Evolutionary conservation across 805 yeast genomes (phyloP).

Genomic region (Pichia manshurica): DNA sequence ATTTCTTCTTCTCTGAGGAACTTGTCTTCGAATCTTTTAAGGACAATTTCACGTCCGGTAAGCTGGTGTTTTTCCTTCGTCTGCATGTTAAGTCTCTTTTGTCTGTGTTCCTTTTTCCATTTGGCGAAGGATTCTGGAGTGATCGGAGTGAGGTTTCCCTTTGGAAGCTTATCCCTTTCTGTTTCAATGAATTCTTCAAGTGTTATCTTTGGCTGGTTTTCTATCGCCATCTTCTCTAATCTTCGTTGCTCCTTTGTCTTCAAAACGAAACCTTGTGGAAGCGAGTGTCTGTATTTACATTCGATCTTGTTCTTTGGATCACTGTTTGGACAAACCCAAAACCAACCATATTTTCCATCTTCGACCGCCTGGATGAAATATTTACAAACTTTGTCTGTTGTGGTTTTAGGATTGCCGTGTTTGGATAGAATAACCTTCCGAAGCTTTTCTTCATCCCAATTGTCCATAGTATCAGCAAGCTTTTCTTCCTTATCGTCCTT

Average conservation of each 20-base stretch:
- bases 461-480: slow-evolving; percentile 85
- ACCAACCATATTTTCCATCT: slow-evolving; percentile 97
- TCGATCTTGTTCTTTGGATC: slow-evolving; percentile 50
- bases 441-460: slow-evolving; percentile 95
- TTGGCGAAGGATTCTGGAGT: slow-evolving; percentile 70
- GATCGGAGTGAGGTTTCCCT: slow-evolving; percentile 74
- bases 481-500: slow-evolving; percentile 49
- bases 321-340: slow-evolving; percentile 95
- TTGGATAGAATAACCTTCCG: slow-evolving; percentile 80
- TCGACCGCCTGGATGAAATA: slow-evolving; percentile 94
- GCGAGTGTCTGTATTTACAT: slow-evolving; percentile 91
- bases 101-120: slow-evolving; percentile 74
- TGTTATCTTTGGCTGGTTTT: slow-evolving; percentile 81
- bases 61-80: slow-evolving; percentile 26
- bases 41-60: slow-evolving; percentile 65
- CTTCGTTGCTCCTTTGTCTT: slow-evolving; percentile 96
- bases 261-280: slow-evolving; percentile 94
- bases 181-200: slow-evolving; percentile 94
- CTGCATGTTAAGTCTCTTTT: slow-evolving; percentile 42
- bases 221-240: slow-evolving; percentile 78
- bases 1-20: slow-evolving; percentile 49
- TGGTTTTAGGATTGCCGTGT: slow-evolving; percentile 90
- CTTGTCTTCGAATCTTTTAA: slow-evolving; percentile 53
- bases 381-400: slow-evolving; percentile 94
- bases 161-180: slow-evolving; percentile 81